A percentile compares a stretch with the other conserved stretches of the same genome.
phyloP scores from a whole-genome alignment of 139 green algal genomes.

The Chlamydomonas applanata region DNA sequence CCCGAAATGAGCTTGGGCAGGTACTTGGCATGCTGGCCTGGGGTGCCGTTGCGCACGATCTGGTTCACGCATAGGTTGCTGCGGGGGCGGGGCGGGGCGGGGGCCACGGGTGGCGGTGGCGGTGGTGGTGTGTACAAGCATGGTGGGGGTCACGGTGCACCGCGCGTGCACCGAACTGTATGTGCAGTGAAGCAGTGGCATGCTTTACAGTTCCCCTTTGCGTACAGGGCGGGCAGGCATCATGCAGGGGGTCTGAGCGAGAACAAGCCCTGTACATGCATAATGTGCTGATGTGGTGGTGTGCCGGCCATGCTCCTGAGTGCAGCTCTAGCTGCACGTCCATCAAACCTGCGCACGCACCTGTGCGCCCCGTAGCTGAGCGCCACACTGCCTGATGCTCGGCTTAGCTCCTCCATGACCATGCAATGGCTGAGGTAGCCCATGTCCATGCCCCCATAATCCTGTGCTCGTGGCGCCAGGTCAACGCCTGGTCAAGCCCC shows the following conservation, averaged over 20 bases:
- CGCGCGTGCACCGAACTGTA: neutral
- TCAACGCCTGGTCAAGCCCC: no score
- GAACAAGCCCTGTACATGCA: no score
- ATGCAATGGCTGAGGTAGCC: slow-evolving; percentile 85
- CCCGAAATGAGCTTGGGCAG: slow-evolving; percentile 77
- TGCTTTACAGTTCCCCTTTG: no score
- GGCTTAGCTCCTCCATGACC: slow-evolving; percentile 92
- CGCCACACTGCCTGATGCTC: slow-evolving; percentile 77
- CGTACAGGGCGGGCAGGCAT: no score
- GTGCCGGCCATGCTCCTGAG: no score
- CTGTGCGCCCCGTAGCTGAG: slow-evolving; percentile 89
- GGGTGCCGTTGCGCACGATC: slow-evolving; percentile 76
- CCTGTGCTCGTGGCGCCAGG: no score
- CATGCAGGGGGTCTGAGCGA: no score
- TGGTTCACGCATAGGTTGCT: slow-evolving; percentile 94
- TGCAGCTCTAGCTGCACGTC: no score
- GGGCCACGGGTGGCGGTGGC: neutral
- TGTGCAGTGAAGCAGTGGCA: no score
- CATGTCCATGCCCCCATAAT: slow-evolving; percentile 84
- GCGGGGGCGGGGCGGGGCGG: neutral
- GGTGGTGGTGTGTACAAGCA: neutral
- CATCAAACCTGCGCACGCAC: neutral
- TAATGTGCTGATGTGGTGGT: no score
- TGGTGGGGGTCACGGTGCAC: neutral
- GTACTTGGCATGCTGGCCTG: slow-evolving; percentile 71